Percentiles rank a stretch among this genome's conserved stretches.
These are phyloP conservation scores for Plenodomus biglobosus DNA, from an alignment of 2,329 filamentous ascomycete species.

Conservation along the genomic window DNA sequence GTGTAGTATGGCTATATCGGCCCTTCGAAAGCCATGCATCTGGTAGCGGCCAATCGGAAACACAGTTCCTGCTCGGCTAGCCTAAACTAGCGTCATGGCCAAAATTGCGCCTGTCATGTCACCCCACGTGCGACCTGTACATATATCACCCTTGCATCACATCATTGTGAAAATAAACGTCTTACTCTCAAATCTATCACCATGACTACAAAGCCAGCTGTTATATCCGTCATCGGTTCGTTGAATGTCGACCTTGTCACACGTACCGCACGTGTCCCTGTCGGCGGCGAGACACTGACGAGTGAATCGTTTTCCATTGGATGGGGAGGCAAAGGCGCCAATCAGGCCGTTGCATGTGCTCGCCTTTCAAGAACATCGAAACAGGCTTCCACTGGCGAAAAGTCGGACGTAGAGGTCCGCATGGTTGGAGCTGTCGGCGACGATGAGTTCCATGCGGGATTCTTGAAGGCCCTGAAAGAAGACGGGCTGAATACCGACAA, in stretches of 20 bases:
- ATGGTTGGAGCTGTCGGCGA: slow-evolving; percentile 56
- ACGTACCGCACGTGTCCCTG: slow-evolving; percentile 78
- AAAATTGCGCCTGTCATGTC: slow-evolving; percentile 1
- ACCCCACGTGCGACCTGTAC: slow-evolving; percentile 2
- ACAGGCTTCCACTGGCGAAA: slow-evolving; percentile 24
- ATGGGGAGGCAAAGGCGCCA: slow-evolving; percentile 90
- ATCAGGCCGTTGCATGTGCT: slow-evolving; percentile 88
- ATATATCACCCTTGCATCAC: neutral
- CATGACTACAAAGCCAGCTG: slow-evolving; percentile 39
- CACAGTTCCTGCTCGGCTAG: slow-evolving; percentile 3
- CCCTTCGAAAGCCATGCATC: neutral
- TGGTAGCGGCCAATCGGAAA: neutral
- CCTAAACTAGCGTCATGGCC: slow-evolving; percentile 6
- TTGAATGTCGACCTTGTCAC: slow-evolving; percentile 94
- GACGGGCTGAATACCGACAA: slow-evolving; percentile 49
- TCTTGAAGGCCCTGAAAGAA: slow-evolving; percentile 47
- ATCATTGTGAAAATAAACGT: neutral
- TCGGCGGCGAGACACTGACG: slow-evolving; percentile 84
- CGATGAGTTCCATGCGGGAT: slow-evolving; percentile 46
- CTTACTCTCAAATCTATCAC: neutral
- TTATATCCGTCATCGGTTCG: slow-evolving; percentile 84
- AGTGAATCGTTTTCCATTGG: slow-evolving; percentile 75
- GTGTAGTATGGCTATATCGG: neutral
- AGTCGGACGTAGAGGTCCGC: slow-evolving; percentile 46
- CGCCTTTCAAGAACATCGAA: slow-evolving; percentile 67